These are phyloP conservation scores for Linum lewisii DNA, from an alignment of 345 rosid genomes.

Conservation along the genomic window DNA sequence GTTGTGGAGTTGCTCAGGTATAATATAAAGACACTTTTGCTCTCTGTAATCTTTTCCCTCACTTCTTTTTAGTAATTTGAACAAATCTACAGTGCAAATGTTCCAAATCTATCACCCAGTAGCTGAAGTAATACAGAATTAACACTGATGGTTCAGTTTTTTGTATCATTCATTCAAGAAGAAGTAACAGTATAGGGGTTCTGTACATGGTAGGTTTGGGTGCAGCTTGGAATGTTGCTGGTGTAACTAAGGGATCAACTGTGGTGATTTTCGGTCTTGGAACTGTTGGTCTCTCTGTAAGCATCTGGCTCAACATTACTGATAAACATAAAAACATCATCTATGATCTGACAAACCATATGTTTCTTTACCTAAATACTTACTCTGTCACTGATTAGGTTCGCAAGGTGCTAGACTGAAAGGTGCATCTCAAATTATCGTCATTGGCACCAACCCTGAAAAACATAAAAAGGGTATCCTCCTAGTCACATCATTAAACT, in stretches of 20 bases:
- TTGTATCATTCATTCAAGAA: not conserved
- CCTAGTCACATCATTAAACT: not conserved
- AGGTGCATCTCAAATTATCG: conserved; percentile 77
- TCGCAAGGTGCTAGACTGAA: conserved; percentile 81
- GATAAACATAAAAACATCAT: too few species aligned
- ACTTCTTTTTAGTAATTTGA: too few species aligned
- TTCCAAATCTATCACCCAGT: not conserved
- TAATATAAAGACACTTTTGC: too few species aligned
- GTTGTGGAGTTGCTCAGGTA: conserved; percentile 92
- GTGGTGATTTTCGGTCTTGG: conserved; percentile 90
- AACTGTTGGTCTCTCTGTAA: conserved; percentile 86
- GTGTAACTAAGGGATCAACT: conserved; percentile 60
- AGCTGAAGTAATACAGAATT: too few species aligned
- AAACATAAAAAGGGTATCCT: conserved; percentile 58
- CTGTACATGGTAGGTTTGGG: conserved; percentile 57
- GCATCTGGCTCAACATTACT: conserved; percentile 27
- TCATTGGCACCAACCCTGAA: conserved; percentile 72
- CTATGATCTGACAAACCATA: conserved; percentile 1
- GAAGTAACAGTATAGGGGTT: not conserved
- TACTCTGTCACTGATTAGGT: conserved; percentile 34
- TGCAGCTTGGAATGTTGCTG: conserved; percentile 96
- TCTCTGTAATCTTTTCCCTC: not conserved
- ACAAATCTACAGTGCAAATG: too few species aligned
- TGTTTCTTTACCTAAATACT: not conserved
- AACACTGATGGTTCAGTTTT: too few species aligned